A percentile compares a stretch with the other conserved stretches of the same genome.
phyloP scores from a whole-genome alignment of 441 rosid genomes.

The Adansonia gregorii region DNA sequence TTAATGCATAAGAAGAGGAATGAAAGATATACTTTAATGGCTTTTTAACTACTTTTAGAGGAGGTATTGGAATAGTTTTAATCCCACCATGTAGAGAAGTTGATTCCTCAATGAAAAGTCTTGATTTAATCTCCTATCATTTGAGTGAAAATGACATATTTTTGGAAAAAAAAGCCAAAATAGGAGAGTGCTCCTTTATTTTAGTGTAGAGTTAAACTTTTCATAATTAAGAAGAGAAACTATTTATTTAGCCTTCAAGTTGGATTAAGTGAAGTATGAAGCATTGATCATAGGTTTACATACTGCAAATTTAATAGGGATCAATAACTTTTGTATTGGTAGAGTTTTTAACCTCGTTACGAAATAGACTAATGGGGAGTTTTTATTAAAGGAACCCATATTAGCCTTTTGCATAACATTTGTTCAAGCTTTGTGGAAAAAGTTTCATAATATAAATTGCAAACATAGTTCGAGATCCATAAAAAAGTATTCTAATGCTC shows the following conservation, averaged over 20 bases:
- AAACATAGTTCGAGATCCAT: not conserved
- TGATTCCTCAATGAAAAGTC: not conserved
- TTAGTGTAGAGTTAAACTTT: no score
- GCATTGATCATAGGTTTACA: not conserved
- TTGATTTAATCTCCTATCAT: not conserved
- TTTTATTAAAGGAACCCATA: no score
- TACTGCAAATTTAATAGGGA: not conserved
- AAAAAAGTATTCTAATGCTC: not conserved
- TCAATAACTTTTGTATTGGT: not conserved
- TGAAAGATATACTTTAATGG: not conserved
- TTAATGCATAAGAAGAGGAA: not conserved
- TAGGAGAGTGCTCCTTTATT: not conserved
- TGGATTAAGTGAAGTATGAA: not conserved
- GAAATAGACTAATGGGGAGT: no score
- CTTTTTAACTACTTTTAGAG: not conserved
- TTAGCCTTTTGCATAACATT: no score
- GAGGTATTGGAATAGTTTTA: not conserved
- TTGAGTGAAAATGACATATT: not conserved
- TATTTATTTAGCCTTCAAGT: not conserved
- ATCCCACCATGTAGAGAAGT: not conserved
- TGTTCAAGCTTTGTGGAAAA: no score
- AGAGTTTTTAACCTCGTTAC: no score
- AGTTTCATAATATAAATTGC: not conserved
- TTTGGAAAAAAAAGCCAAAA: not conserved
- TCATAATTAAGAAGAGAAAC: not conserved